phyloP scores from a whole-genome alignment of 2,329 filamentous ascomycete species.

The Pseudocercospora cruenta region DNA sequence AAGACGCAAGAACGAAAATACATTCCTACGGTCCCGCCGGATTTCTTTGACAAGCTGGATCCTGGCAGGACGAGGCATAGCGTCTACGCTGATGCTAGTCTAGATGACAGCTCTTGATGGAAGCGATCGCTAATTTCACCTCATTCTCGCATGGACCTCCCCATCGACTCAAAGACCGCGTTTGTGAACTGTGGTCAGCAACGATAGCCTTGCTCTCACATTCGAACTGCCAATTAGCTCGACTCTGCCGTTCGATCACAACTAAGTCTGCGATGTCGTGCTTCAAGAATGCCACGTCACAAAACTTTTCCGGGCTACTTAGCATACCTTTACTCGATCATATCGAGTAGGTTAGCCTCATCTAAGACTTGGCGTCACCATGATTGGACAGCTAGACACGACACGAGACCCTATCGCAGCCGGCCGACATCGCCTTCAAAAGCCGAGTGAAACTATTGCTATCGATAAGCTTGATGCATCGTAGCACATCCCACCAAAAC shows the following conservation, averaged over 20 bases:
- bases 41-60: conserved; percentile 89
- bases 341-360: conserved; percentile 8
- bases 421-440: conserved; percentile 7
- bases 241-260: neutral
- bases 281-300: neutral
- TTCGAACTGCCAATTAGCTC: neutral
- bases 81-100: conserved; percentile 39
- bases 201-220: neutral
- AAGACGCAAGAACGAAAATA: conserved; percentile 91
- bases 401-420: conserved; percentile 7
- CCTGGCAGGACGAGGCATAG: conserved; percentile 46
- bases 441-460: neutral
- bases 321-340: conserved; percentile 12
- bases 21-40: conserved; percentile 89
- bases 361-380: neutral
- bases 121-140: neutral
- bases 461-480: conserved; percentile 4
- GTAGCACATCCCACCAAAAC: conserved; percentile 5
- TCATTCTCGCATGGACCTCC: neutral
- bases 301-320: neutral
- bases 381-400: neutral
- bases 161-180: neutral
- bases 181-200: neutral
- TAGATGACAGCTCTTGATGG: conserved; percentile 13
- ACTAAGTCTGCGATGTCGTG: neutral